phyloP scores from a whole-genome alignment of 2,329 filamentous ascomycete species.

The Ophiocordyceps polyrhachis-furcata region DNA sequence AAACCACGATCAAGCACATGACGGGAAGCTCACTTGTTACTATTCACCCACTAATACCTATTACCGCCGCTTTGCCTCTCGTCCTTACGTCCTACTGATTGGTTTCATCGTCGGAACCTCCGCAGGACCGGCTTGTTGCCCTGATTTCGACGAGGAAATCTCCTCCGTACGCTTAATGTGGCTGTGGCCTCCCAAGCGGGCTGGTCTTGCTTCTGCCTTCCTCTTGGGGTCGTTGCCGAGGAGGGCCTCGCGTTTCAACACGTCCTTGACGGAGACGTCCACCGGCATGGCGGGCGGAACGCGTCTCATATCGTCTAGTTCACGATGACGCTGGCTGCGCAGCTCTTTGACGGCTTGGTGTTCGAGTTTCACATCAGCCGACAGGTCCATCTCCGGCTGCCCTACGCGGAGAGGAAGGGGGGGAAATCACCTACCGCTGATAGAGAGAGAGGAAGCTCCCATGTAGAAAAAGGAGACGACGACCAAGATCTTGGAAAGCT shows the following conservation, averaged over 20 bases:
- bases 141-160: neutral
- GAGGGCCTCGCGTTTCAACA: neutral
- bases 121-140: too few species aligned
- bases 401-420: neutral
- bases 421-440: neutral
- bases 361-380: too few species aligned
- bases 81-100: too few species aligned
- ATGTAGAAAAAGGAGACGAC: neutral
- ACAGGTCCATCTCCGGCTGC: neutral
- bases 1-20: neutral
- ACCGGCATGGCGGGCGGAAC: neutral
- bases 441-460: neutral
- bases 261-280: neutral
- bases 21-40: too few species aligned
- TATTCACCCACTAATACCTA: too few species aligned
- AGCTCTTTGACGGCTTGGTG: too few species aligned
- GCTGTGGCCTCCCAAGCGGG: neutral
- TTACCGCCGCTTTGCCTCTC: too few species aligned
- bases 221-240: neutral
- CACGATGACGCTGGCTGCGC: neutral
- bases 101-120: neutral
- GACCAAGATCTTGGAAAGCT: neutral
- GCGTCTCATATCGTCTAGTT: neutral
- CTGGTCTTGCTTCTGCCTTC: neutral
- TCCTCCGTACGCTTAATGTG: neutral